Evolutionary conservation across 805 yeast species (phyloP).

Genomic region (Scheffersomyces amazonensis): DNA sequence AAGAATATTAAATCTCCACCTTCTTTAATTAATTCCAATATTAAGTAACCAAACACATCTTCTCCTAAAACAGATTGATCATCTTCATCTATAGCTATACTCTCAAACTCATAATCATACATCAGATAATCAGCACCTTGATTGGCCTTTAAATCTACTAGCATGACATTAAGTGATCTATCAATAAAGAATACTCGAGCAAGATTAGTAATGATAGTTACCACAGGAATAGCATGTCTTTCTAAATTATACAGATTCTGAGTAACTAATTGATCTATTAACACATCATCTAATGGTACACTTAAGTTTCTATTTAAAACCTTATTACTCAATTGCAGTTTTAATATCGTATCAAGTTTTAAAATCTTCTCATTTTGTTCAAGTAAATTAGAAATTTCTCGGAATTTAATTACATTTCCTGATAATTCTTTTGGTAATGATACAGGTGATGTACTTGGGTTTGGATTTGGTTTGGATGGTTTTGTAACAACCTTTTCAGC

Average conservation of each 20-base stretch:
- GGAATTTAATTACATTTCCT: constrained; percentile 20
- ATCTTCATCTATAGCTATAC: constrained; percentile 17
- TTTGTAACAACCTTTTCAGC: background rate
- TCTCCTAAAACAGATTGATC: constrained; percentile 28
- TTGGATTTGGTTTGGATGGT: background rate
- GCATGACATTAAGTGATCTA: constrained; percentile 26
- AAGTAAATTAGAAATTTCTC: constrained; percentile 31
- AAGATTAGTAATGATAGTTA: constrained; percentile 36
- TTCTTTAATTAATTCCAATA: constrained; percentile 56
- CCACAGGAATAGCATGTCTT: constrained; percentile 24
- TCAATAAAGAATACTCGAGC: constrained; percentile 43
- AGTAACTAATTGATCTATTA: constrained; percentile 30
- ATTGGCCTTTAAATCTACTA: constrained; percentile 41
- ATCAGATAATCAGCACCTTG: constrained; percentile 57
- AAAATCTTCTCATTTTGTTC: constrained; percentile 35
- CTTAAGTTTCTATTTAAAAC: constrained; percentile 13
- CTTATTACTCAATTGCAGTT: constrained; percentile 31
- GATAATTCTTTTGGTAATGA: constrained; percentile 7
- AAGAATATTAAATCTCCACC: constrained; percentile 58
- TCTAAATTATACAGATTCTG: constrained; percentile 18
- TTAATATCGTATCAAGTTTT: constrained; percentile 36
- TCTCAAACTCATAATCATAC: constrained; percentile 76
- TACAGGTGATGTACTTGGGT: constrained; percentile 1
- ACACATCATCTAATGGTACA: constrained; percentile 23
- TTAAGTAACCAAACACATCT: constrained; percentile 56